Evolutionary conservation across 1,284 basidiomycete species (phyloP), one percentile per base, ranked within the genome.

Genomic region (Cryptococcus maquisensis): DNA sequence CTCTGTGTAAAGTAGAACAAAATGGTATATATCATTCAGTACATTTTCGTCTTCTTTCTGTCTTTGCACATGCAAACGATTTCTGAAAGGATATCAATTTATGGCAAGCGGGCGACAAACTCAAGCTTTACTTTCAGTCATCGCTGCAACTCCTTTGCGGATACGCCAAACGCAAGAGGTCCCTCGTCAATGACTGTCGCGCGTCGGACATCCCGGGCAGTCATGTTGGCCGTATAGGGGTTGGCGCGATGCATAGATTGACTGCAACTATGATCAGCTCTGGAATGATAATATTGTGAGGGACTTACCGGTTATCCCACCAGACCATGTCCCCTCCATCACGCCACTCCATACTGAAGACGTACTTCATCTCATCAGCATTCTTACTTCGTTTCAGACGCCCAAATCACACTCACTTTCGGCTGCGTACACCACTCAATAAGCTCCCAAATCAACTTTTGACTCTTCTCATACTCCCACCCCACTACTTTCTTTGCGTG

Each of bases 221-320:
- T 50, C 49, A 50, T 50, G 21, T 41, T 28, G 13, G n/a, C 38
- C 12, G 49, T 50, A 26, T 50, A 50, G 21, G 49, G 49, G 39
- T 50, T 50, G n/a, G 49, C 49, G 5, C 49, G 49, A 35, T 50
- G 49, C 49, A 50, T 50, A 10, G 49, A 50, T 50, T 50, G 49
- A n/a, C 49, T 50, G 18, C 16, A 4, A 42, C 9, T 12, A 32
- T 40, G 8, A 18, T 16, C 24, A 47, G 26, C 23, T 28, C 24
- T 1, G 45, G 15, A 26, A 8, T 12, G 13, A 16, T 1, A n/a
- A 26, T 1, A 2, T 4, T 28, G 12, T 10, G 20, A 47, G 21
- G 23, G 38, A 42, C 49, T 42, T 21, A 50, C 49, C 49, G 49
- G 20, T 50, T 50, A 28, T 50, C 49, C 49, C 49, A 50, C 49